Evolutionary conservation across 768 basidiomycete genomes (phyloP).

Genomic region (Austroboletus festivus): DNA sequence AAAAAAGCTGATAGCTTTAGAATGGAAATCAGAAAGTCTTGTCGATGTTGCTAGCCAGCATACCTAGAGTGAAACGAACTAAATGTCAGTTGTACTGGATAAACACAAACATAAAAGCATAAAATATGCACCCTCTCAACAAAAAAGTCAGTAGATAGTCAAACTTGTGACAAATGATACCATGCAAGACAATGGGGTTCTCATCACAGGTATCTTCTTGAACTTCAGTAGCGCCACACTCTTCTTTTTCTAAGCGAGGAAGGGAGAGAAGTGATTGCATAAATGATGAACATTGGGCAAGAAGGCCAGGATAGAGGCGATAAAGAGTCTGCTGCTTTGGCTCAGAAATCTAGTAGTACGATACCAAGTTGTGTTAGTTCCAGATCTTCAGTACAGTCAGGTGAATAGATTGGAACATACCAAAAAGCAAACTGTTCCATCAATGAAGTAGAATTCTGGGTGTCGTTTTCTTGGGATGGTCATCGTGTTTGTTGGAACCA

Average conservation of each 20-base stretch:
- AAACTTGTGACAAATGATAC: neutral
- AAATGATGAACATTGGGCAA: neutral
- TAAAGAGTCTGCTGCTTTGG: neutral
- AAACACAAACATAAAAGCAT: neutral
- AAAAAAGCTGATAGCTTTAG: conserved; percentile 5
- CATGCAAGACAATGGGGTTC: conserved; percentile 3
- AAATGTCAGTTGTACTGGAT: neutral
- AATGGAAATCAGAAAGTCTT: conserved; percentile 1
- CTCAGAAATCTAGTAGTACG: neutral
- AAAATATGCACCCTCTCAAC: neutral
- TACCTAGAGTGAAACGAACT: conserved; percentile 4
- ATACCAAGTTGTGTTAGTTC: too few species aligned
- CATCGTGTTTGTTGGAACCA: too few species aligned
- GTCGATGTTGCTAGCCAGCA: neutral
- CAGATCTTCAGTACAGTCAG: too few species aligned
- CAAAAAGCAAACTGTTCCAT: too few species aligned
- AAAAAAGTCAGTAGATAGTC: conserved; percentile 1
- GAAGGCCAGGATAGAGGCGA: conserved; percentile 1
- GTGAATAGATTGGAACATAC: too few species aligned
- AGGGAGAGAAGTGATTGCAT: neutral
- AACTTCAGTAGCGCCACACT: neutral
- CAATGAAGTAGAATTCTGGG: too few species aligned
- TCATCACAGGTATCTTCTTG: conserved; percentile 1
- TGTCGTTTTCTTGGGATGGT: too few species aligned
- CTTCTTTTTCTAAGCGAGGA: neutral